phyloP scores from a whole-genome alignment of 768 basidiomycete genomes.

The Suillus occidentalis region DNA sequence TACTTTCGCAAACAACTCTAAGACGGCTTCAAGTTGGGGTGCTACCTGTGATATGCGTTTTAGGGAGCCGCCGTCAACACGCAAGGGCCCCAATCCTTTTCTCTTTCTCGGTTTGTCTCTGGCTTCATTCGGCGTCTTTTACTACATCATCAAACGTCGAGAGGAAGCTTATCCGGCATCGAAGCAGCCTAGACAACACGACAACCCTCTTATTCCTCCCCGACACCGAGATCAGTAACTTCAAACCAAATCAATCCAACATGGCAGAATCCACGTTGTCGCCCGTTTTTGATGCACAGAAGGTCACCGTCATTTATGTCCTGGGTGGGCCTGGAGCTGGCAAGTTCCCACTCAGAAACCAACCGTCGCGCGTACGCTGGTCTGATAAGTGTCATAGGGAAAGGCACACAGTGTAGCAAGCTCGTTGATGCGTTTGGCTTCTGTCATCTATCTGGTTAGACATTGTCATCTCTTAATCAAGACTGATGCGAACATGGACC shows the following conservation, averaged over 20 bases:
- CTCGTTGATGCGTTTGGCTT: conserved; percentile 87
- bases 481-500: neutral
- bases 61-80: conserved; percentile 14
- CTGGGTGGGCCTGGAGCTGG: conserved; percentile 97
- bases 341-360: conserved; percentile 29
- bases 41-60: neutral
- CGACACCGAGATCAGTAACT: conserved; percentile 37
- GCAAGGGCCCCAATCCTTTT: conserved; percentile 59
- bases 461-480: conserved; percentile 3
- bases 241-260: neutral
- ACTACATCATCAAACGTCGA: conserved; percentile 52
- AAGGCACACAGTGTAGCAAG: conserved; percentile 90
- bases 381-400: conserved; percentile 52
- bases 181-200: conserved; percentile 55
- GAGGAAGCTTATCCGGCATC: conserved; percentile 62
- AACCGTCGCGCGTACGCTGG: conserved; percentile 8
- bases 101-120: conserved; percentile 56
- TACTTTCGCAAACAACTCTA: conserved; percentile 1
- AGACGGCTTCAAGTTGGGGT: neutral
- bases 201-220: conserved; percentile 67
- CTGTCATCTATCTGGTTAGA: conserved; percentile 87
- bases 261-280: neutral
- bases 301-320: conserved; percentile 90
- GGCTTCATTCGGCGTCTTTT: conserved; percentile 59
- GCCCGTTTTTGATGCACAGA: conserved; percentile 56